These are phyloP conservation scores for Penicillium maclennaniae DNA, from an alignment of 495 filamentous ascomycete genomes.

Conservation along the genomic window DNA sequence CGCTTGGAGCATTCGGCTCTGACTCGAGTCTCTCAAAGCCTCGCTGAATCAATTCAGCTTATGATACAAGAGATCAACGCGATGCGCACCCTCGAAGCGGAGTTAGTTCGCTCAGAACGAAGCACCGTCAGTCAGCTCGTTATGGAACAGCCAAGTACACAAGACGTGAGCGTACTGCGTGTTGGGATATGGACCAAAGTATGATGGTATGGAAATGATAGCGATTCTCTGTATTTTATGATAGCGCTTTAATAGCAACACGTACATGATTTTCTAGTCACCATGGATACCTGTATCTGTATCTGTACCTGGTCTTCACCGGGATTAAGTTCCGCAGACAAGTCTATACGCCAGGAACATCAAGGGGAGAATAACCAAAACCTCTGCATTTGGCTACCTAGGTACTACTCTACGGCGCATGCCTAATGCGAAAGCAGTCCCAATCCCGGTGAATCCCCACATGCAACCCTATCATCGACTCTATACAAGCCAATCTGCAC, in stretches of 20 bases:
- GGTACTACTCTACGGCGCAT: background rate
- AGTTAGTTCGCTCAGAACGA: slow-evolving; percentile 37
- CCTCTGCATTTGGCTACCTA: no score
- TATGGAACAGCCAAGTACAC: slow-evolving; percentile 21
- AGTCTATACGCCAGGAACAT: background rate
- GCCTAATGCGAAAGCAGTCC: background rate
- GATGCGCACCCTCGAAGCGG: slow-evolving; percentile 40
- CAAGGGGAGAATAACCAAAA: no score
- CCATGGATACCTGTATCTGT: background rate
- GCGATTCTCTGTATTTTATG: background rate
- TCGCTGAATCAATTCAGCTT: slow-evolving; percentile 32
- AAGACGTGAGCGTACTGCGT: slow-evolving; percentile 7
- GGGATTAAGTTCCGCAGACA: background rate
- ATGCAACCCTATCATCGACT: background rate
- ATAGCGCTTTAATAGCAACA: background rate
- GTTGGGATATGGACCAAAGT: slow-evolving; percentile 22
- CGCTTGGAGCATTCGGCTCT: slow-evolving; percentile 33
- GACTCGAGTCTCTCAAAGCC: slow-evolving; percentile 23
- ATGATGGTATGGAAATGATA: background rate
- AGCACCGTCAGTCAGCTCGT: slow-evolving; percentile 34
- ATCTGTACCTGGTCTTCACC: background rate
- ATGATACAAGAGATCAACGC: slow-evolving; percentile 44
- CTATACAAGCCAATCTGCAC: background rate
- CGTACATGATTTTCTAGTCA: background rate
- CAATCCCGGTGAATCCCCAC: background rate